Evolutionary conservation across 129 eudicot genomes (phyloP), one percentile per base, ranked within the genome.

Genomic region (Sambucus nigra): DNA sequence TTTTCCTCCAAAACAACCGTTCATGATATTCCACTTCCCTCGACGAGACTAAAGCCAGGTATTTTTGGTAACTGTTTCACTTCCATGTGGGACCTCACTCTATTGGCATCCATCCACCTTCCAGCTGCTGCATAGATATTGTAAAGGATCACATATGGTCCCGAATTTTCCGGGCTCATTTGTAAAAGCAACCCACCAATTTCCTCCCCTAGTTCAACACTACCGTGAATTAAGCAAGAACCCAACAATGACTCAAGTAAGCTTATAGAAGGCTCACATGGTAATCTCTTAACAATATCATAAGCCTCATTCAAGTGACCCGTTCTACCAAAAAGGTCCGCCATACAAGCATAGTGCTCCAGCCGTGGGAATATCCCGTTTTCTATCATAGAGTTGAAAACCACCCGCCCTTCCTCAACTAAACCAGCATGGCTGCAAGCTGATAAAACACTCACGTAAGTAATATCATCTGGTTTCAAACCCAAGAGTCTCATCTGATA

Each of bases 121-220:
- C 73, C 83, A 13, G 76, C 79, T 26, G 74, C 79, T 38, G 88
- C 88, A 65, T 71, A 80, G 32, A 80, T 29, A 38, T 80, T 80
- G 57, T 76, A 45, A 4, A 80, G 74, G 26, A 74, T 66, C 58
- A 80, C 77, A 53, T 63, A 72, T 21, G 73, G 56, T 22, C 71
- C 74, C 7, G 73, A 64, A 35, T 41, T 64, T 48, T 53, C 25
- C 2, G 79, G 74, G 2, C 64, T 60, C 52, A 27, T 68, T 28
- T 72, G 66, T 11, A 69, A 38, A 25, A 76, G 25, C 64, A 67
- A 44, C 66, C 59, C 27, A 25, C 88, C 83, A 20, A 76, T 41
- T 50, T 60, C 67, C 51, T 69, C 80, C 7, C 83, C 88, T 13
- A 80, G 53, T 40, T 63, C 76, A 52, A 64, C 22, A 53, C 64